Base-by-base conservation (phyloP, 495 filamentous ascomycete species). In the Xylaria venustula region DNA sequence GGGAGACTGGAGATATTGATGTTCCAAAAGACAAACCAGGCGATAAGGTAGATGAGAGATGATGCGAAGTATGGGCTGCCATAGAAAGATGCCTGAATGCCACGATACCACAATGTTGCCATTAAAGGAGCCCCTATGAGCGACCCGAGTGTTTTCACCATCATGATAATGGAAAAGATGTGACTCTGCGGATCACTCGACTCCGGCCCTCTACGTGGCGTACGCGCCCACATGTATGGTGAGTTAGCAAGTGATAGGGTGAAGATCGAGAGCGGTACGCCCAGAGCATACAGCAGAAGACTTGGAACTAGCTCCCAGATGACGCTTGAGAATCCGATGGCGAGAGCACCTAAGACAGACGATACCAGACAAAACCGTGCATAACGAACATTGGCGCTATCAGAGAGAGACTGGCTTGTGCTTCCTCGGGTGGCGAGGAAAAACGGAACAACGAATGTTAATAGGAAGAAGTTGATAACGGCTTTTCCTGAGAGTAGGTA, bases 141-240 rank as follows among this genome's bases (percentile, higher is more conserved):
- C 28, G 73, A 71, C 9, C 76, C 77, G 0, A 77, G 62, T n/a
- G 75, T 75, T 60, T 73, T 72, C 1, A 77, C 71, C 64, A 80
- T 67, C 77, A 80, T 80, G 15, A 77, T 75, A 32, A 79, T 73
- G 19, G 77, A 78, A 54, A 79, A 77, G 19, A 80, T 64, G 42
- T 74, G 75, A 19, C 65, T 67, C 59, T 72, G 62, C 25, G 71
- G 62, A 26, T 66, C 59, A 12, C 51, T 40, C 12, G 45, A 36
- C 7, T 48, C 64, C n/a, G 53, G 22, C 14, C 34, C 30, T n/a
- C 26, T 32, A 7, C 71, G 63, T 1, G 41, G 40, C n/a, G 51
- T 22, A 15, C 48, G 60, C 12, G 67, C 69, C 17, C 64, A 63
- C 26, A 77, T 63, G 7, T 68, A 57, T 4, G 67, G 67, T 15